A percentile compares a stretch with the other conserved stretches of the same genome.
These are phyloP conservation scores for Trichophyton mentagrophytes DNA, from an alignment of 2,329 filamentous ascomycete genomes.

Conservation along the genomic window DNA sequence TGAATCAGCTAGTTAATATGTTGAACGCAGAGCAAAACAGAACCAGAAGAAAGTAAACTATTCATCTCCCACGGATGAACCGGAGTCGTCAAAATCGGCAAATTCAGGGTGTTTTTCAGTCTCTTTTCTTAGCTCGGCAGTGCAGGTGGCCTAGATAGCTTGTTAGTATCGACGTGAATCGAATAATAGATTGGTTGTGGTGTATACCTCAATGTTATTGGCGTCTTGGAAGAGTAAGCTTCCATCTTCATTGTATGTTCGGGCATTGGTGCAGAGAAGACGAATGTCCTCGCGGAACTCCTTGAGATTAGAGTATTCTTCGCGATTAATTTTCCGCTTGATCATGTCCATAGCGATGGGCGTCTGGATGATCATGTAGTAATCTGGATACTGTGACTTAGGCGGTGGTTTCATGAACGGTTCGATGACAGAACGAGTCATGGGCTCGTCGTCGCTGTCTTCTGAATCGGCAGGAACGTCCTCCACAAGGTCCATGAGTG, in stretches of 20 bases:
- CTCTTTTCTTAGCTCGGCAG: constrained; percentile 42
- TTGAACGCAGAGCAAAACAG: too few species aligned
- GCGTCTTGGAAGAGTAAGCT: constrained; percentile 88
- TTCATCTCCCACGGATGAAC: constrained; percentile 38
- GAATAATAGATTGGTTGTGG: constrained; percentile 1
- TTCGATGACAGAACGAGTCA: constrained; percentile 72
- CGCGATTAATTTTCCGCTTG: constrained; percentile 86
- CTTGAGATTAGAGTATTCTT: constrained; percentile 71
- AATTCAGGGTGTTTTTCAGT: constrained; percentile 45
- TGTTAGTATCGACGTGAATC: constrained; percentile 7
- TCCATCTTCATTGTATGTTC: constrained; percentile 92
- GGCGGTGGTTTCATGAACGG: constrained; percentile 87
- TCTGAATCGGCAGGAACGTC: constrained; percentile 45
- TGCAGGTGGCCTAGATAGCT: constrained; percentile 33
- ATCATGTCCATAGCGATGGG: constrained; percentile 97
- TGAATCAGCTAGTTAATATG: too few species aligned
- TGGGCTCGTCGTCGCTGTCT: constrained; percentile 40
- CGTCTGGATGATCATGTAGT: constrained; percentile 82
- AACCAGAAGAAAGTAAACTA: constrained; percentile 16
- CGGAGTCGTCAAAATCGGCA: constrained; percentile 43
- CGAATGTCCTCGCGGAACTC: constrained; percentile 74
- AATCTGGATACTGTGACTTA: constrained; percentile 82
- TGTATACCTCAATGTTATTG: constrained; percentile 74
- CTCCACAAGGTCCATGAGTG: constrained; percentile 72
- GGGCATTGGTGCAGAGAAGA: constrained; percentile 76